A percentile compares a stretch with the other conserved stretches of the same genome.
These are phyloP conservation scores for Epichloe elymi DNA, from an alignment of 2,329 filamentous ascomycete genomes.

Conservation along the genomic window DNA sequence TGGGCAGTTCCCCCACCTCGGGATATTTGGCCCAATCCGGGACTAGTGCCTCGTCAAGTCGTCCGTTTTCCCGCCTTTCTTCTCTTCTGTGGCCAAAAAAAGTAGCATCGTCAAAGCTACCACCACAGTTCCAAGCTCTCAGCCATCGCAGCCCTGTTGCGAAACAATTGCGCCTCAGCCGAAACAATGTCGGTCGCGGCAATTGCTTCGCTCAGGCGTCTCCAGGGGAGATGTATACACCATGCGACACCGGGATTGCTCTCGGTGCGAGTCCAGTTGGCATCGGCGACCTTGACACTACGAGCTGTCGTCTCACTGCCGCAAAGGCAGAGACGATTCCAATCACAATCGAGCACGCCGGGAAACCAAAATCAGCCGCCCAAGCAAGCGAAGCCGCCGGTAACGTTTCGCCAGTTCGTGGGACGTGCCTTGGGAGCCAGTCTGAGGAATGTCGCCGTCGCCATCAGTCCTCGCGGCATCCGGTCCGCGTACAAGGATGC, in stretches of 20 bases:
- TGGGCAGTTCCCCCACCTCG: conserved; percentile 5
- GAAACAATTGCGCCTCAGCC: neutral
- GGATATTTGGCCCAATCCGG: conserved; percentile 6
- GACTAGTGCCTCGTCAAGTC: conserved; percentile 3
- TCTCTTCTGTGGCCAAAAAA: neutral
- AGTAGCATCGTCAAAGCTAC: neutral
- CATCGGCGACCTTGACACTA: conserved; percentile 15
- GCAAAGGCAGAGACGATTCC: conserved; percentile 15
- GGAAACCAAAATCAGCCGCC: conserved; percentile 4
- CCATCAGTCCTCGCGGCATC: conserved; percentile 23
- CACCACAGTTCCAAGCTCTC: neutral
- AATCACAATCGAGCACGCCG: conserved; percentile 16
- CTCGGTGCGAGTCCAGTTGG: conserved; percentile 19
- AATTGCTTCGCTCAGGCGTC: conserved; percentile 20
- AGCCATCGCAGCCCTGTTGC: neutral
- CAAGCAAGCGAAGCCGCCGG: conserved; percentile 14
- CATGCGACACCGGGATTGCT: conserved; percentile 17
- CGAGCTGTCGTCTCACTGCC: conserved; percentile 18
- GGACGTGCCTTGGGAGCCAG: conserved; percentile 19
- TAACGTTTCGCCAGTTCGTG: conserved; percentile 19
- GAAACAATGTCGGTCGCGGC: conserved; percentile 21
- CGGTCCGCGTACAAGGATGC: conserved; percentile 21
- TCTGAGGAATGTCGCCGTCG: conserved; percentile 21
- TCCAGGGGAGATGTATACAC: conserved; percentile 17
- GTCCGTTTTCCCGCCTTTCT: neutral